Evolutionary conservation across 129 eudicot species (phyloP), one percentile per base, ranked within the genome.

Genomic region (Glebionis coronaria): DNA sequence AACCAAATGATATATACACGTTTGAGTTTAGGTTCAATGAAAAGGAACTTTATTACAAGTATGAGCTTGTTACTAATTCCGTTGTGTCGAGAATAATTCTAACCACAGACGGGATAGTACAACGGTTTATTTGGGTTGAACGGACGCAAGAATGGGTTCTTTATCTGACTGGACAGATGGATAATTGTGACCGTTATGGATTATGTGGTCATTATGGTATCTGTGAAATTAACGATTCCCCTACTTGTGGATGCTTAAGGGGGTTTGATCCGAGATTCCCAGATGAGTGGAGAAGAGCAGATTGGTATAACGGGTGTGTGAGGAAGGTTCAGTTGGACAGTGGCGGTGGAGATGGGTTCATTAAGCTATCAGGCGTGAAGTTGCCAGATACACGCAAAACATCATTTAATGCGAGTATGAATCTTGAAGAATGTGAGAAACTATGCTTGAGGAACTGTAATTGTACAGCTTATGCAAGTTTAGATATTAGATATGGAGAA

Each of bases 401-500:
- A 12, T 56, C 66, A 82, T 68, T 50, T 64, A 69, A 83, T 44
- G 64, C 51, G 80, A 76, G 72, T 55, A 63, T 83, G 82, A 64
- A 44, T 47, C 68, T 80, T 28, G 61, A 67, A 11, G 86, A 83
- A 50, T 86, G 93, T 42, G 60, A 56, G 68, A 45, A 4, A 0
- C 56, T 3, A 23, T 86, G 93, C 71, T 56, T 51, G 50, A 72
- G 56, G 58, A 57, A 80, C 5, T 86, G 93, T 52, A 71, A 77
- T 25, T 86, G 84, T 75, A 35, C 71, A n/a, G 86, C 86, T 50
- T 86, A 77, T 65, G 69, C 81, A 51, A 63, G 44, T 56, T 46
- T 71, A 12, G 77, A 80, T 69, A 10, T 80, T 57, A 70, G 57
- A 47, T 56, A 45, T 1, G 61, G 42, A 35, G 42, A 78, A 31